Conservation (phyloP, 805 yeast genomes). For the Zygotorulaspora chibaensis region DNA sequence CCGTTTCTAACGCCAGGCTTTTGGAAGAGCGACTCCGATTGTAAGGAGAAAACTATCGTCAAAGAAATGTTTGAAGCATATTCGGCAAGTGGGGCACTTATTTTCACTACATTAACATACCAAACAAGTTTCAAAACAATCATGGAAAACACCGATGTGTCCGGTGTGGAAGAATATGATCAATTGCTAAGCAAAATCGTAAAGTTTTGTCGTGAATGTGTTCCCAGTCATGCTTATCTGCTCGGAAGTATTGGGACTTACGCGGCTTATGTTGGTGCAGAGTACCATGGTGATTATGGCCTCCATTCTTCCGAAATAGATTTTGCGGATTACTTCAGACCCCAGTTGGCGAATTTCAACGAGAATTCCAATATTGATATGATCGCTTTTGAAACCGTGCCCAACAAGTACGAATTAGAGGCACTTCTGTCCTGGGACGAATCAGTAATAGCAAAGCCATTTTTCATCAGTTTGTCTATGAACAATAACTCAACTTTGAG, state of each 20-base stretch:
- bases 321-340: constrained; percentile 31
- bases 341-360: constrained; percentile 49
- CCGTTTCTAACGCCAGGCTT: constrained; percentile 38
- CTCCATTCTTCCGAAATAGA: constrained; percentile 24
- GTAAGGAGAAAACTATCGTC: constrained; percentile 42
- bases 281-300: constrained; percentile 66
- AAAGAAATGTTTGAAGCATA: constrained; percentile 48
- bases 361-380: constrained; percentile 44
- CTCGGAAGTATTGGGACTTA: constrained; percentile 71
- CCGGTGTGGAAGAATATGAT: constrained; percentile 21
- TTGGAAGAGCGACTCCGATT: constrained; percentile 17
- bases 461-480: constrained; percentile 44
- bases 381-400: constrained; percentile 71
- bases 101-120: constrained; percentile 55
- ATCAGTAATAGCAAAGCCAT: constrained; percentile 38
- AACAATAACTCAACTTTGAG: constrained; percentile 39
- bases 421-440: constrained; percentile 42
- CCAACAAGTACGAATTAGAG: constrained; percentile 53
- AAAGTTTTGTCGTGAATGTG: constrained; percentile 20
- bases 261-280: constrained; percentile 66
- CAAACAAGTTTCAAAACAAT: constrained; percentile 50
- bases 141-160: constrained; percentile 28
- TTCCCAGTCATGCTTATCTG: constrained; percentile 23
- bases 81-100: constrained; percentile 47
- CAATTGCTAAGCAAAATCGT: constrained; percentile 22